Base-by-base conservation (phyloP, 1,284 basidiomycete species). In the Microstroma glucosiphilum region DNA sequence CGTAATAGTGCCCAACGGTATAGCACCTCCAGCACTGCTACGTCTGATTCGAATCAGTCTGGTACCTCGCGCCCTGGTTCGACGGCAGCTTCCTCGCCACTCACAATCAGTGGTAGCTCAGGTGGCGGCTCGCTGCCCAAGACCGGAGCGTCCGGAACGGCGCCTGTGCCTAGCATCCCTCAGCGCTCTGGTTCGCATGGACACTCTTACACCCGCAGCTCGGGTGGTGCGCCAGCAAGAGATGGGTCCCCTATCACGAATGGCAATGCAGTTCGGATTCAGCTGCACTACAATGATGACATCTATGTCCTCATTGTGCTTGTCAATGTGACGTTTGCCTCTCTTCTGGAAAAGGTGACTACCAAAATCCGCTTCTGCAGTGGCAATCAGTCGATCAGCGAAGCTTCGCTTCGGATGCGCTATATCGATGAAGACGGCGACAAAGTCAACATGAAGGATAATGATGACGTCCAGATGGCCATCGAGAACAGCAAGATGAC, bases 291-390 rank as follows among this genome's bases (percentile, higher is more conserved):
- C 82, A 86, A 88, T 72, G 88, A 91, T 70, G 92, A 96, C 77
- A 87, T 91, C 59, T 96, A 93, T 78, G 88, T 92, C 66, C 90
- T 97, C 64, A 90, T 92, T 78, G 89, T 94, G 12, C 84, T 90
- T 42, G 83, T 87, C 46, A 81, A 83, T 62, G 89, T 89, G 21
- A 85, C 89, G 72, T 94, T 88, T 79, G 82, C 82, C 61, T 89
- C 91, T 42, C 83, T 98, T 56, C 87, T 92, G 63, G 89, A 92
- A 75, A 89, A 89, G 79, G 91, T 97, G 2, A 87, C 89, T 37
- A 88, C 88, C 82, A 97, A 97, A 84, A 90, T 96, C 69, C 85
- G 90, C 40, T 40, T 62, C 41, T 56, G 41, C 23, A 40, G 51
- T 23, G 19, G 21, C 19, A 21, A 21, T 19, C 13, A 21, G 51